Evolutionary conservation across 2,329 filamentous ascomycete genomes (phyloP), one percentile per base, ranked within the genome.

Genomic region (Magnaporthiopsis poae): DNA sequence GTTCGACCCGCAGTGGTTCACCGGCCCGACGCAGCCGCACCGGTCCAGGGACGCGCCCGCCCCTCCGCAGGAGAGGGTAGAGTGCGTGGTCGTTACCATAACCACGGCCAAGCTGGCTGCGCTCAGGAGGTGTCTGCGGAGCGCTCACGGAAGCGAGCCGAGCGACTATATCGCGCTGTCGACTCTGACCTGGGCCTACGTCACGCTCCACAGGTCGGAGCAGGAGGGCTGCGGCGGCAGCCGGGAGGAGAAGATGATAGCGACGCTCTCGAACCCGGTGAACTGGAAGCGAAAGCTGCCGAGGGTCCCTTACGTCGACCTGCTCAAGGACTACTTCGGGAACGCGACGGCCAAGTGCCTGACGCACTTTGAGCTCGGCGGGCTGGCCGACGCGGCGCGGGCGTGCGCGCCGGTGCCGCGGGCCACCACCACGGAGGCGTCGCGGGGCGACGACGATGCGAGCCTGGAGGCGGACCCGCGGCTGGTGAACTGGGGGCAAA

Each of bases 71-170:
- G 75, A 78, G 66, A 67, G 70, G n/a, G 78, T 76, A 66, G 74
- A 72, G n/a, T 78, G 78, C 65, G 78, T 75, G 62, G 77, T 80
- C 29, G 81, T 81, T 68, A 73, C 78, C 18, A 79, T 81, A 66
- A 71, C 68, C 21, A 74, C 72, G 18, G 69, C 71, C 3, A 74
- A 73, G 25, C 73, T 81, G 12, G 68, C 71, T n/a, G 56, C 71
- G 63, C 74, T 80, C 3, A 67, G 69, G 0, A 72, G 75, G 59
- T 64, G 69, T 1, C 65, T 73, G 8, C 69, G 13, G 39, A 9
- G 27, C 39, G 15, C 25, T 31, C 46, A 46, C 21, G 62, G n/a
- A 5, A 12, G 11, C n/a, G 39, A 46, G 25, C 76, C 77, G 9
- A 77, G 78, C n/a, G 74, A 75, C 9, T 80, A 80, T 68, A 75